Evolutionary conservation across 352 stramenopile species (phyloP).

Genomic region (Globisporangium nunn): DNA sequence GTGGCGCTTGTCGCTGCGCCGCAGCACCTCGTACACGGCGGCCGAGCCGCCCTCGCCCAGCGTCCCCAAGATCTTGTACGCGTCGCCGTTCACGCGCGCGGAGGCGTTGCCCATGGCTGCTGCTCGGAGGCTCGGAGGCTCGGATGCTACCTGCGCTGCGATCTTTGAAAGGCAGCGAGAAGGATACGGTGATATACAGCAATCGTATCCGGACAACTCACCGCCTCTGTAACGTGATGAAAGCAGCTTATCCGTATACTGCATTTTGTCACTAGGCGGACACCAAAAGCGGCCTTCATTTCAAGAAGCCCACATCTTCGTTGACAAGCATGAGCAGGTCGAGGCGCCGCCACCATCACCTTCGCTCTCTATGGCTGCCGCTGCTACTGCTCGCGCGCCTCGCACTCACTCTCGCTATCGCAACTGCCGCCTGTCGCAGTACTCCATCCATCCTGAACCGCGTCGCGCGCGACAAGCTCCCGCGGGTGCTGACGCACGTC

Average conservation of each 20-base stretch:
- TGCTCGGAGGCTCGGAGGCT: background rate
- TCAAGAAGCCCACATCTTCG: no score
- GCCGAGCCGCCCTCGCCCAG: constrained; percentile 72
- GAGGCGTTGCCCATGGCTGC: constrained; percentile 48
- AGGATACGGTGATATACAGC: no score
- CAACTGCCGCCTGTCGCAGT: no score
- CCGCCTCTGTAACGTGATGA: no score
- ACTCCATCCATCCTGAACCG: constrained; percentile 25
- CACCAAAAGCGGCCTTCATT: no score
- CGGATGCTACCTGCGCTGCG: background rate
- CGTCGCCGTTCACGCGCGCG: constrained; percentile 47
- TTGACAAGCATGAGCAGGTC: no score
- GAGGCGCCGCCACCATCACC: no score
- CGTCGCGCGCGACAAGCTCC: constrained; percentile 37
- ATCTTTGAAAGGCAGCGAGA: background rate
- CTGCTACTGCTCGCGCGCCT: background rate
- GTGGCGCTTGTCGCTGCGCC: constrained; percentile 18
- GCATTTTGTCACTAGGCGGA: no score
- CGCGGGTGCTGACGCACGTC: constrained; percentile 44
- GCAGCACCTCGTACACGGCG: constrained; percentile 44
- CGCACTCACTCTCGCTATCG: no score
- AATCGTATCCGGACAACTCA: no score
- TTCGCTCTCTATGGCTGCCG: background rate
- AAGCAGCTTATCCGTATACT: no score
- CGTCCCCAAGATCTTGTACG: constrained; percentile 41